Evolutionary conservation across 805 yeast species (phyloP).

Genomic region (Zygosaccharomyces bailii): DNA sequence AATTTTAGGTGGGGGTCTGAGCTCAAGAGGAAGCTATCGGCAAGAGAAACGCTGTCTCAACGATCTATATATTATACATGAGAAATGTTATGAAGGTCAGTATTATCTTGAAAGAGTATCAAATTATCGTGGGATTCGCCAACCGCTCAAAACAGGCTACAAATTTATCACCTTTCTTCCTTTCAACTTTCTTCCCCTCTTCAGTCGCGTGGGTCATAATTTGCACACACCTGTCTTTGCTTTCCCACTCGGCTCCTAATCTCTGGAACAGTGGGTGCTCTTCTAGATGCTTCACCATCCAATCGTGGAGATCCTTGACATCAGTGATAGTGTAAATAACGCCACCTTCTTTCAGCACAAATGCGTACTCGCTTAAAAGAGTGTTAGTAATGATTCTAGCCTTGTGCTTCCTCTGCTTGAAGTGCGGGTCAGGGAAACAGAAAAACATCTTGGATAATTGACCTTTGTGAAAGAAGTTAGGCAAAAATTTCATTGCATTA

Average conservation of each 20-base stretch:
- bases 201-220: conserved; percentile 93
- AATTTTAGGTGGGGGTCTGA: conserved; percentile 41
- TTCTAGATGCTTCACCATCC: conserved; percentile 94
- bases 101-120: too few relatives aligned
- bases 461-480: conserved; percentile 82
- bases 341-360: conserved; percentile 81
- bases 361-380: conserved; percentile 87
- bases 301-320: conserved; percentile 84
- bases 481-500: conserved; percentile 95
- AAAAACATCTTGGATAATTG: conserved; percentile 91
- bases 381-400: conserved; percentile 94
- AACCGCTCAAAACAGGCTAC: conserved; percentile 82
- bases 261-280: conserved; percentile 90
- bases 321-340: conserved; percentile 92
- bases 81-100: conserved; percentile 4
- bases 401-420: conserved; percentile 95
- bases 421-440: conserved; percentile 99
- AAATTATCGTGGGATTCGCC: conserved; percentile 47
- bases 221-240: conserved; percentile 71
- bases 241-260: conserved; percentile 74
- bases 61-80: not conserved
- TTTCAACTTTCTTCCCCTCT: conserved; percentile 93
- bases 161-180: conserved; percentile 84
- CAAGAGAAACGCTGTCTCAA: conserved; percentile 5
- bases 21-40: conserved; percentile 33